phyloP scores from a whole-genome alignment of 352 stramenopile species.

The Thraustochytrium sp. region DNA sequence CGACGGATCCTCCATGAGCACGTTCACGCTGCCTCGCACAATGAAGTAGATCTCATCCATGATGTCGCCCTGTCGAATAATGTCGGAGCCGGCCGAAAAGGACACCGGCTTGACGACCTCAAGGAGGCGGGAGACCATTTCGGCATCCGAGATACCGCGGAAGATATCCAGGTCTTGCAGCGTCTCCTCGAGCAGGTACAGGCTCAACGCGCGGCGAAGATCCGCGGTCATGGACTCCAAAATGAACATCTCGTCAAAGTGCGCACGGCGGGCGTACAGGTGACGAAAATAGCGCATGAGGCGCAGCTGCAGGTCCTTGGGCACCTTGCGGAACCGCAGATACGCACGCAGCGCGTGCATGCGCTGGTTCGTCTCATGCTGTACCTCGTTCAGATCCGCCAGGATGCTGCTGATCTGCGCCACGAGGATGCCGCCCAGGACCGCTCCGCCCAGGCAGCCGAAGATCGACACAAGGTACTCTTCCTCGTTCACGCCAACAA shows the following conservation, averaged over 20 bases:
- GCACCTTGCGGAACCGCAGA: not conserved
- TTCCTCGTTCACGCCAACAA: not conserved
- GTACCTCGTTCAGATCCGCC: slow-evolving; percentile 2
- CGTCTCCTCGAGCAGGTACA: not conserved
- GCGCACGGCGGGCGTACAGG: not conserved
- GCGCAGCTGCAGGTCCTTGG: not conserved
- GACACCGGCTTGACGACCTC: not conserved
- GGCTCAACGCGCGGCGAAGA: not conserved
- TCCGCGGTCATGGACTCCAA: slow-evolving; percentile 16
- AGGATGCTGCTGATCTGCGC: slow-evolving; percentile 5
- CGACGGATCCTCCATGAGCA: not conserved
- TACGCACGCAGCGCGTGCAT: not conserved
- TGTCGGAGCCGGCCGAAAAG: not conserved
- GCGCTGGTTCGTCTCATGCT: not conserved
- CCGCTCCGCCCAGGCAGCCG: not conserved
- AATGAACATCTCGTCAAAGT: slow-evolving; percentile 26
- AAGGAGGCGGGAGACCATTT: not conserved
- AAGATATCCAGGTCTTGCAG: slow-evolving; percentile 19
- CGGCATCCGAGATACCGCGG: slow-evolving; percentile 3
- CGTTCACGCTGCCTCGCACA: not conserved
- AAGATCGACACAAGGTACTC: slow-evolving; percentile 4
- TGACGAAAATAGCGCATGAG: not conserved
- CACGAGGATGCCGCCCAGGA: not conserved
- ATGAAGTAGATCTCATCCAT: slow-evolving; percentile 33
- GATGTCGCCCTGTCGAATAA: not conserved